A percentile compares a stretch with the other conserved stretches of the same genome.
These are phyloP conservation scores for Potentilla sterilis DNA, from an alignment of 306 rosid species.

Conservation along the genomic window DNA sequence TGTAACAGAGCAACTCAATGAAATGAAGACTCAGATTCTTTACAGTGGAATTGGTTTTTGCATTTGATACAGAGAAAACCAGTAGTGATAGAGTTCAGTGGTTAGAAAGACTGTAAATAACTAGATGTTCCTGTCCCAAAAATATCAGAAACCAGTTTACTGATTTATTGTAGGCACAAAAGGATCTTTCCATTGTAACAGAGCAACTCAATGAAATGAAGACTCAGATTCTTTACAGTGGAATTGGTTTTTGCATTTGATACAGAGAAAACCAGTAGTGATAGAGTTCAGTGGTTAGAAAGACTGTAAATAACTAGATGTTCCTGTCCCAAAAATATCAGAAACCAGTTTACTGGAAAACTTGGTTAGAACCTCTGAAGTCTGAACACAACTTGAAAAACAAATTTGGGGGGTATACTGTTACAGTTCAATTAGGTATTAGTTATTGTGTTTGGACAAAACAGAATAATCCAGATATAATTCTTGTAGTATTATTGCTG, in stretches of 20 bases:
- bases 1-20: slow-evolving; percentile 31
- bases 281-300: neutral
- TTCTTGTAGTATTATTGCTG: neutral
- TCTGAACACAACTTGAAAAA: neutral
- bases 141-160: slow-evolving; percentile 7
- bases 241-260: neutral
- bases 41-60: neutral
- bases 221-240: neutral
- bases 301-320: neutral
- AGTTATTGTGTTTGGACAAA: no score
- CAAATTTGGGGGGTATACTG: neutral
- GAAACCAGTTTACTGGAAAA: slow-evolving; percentile 2
- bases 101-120: neutral
- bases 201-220: slow-evolving; percentile 17
- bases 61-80: neutral
- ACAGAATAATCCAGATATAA: neutral
- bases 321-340: neutral
- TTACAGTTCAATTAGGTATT: neutral
- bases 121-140: neutral
- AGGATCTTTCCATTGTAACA: slow-evolving; percentile 59
- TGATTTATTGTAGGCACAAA: slow-evolving; percentile 60
- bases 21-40: slow-evolving; percentile 11
- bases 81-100: neutral
- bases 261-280: neutral
- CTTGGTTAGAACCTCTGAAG: neutral